Percentiles rank a stretch among this genome's conserved stretches.
These are phyloP conservation scores for Cyclostephanos invisitatus DNA, from an alignment of 108 stramenopile genomes.

Conservation along the genomic window DNA sequence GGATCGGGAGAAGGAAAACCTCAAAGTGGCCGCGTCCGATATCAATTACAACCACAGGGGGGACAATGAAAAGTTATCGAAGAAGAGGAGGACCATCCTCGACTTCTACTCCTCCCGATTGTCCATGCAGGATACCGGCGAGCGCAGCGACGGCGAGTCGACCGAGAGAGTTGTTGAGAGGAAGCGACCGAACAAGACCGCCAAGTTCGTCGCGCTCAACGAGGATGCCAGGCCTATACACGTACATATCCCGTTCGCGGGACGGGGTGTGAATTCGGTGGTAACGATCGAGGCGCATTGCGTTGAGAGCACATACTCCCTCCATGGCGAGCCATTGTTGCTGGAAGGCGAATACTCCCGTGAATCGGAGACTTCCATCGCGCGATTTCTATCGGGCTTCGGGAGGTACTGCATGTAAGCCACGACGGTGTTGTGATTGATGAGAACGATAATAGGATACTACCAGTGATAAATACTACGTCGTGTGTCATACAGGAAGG, in stretches of 20 bases:
- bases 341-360: conserved; percentile 8
- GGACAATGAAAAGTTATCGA: neutral
- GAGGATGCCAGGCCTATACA: conserved; percentile 5
- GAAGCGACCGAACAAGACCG: conserved; percentile 6
- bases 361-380: neutral
- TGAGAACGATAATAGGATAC: neutral
- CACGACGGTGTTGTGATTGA: neutral
- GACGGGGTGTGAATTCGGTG: neutral
- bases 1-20: neutral
- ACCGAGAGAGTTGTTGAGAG: neutral
- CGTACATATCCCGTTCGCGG: conserved; percentile 7
- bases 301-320: conserved; percentile 1
- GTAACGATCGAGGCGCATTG: conserved; percentile 6
- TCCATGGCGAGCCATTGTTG: neutral
- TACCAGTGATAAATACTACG: too few species aligned
- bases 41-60: neutral
- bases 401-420: conserved; percentile 10
- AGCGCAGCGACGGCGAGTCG: neutral
- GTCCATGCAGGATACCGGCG: neutral
- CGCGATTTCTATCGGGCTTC: conserved; percentile 18
- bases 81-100: conserved; percentile 1
- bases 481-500: too few species aligned
- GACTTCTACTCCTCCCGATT: conserved; percentile 8
- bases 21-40: conserved; percentile 1
- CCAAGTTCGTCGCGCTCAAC: conserved; percentile 7